A percentile compares a stretch with the other conserved stretches of the same genome.
These are phyloP conservation scores for Monosporascus ibericus DNA, from an alignment of 2,329 filamentous ascomycete species.

Conservation along the genomic window DNA sequence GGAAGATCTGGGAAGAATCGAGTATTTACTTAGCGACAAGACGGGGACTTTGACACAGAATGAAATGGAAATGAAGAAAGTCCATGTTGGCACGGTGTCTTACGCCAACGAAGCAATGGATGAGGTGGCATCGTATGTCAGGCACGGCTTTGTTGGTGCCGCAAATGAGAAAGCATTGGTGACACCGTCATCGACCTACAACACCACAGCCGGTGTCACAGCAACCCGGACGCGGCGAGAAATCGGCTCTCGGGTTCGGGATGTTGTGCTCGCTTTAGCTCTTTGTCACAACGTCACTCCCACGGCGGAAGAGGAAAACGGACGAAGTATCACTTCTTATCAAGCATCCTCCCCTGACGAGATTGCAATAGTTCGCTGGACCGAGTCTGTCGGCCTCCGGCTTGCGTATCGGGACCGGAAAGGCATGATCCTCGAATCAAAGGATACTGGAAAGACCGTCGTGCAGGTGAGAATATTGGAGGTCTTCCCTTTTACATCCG, in stretches of 20 bases:
- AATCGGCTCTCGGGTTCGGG: constrained; percentile 86
- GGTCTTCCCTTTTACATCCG: constrained; percentile 94
- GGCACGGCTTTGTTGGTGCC: constrained; percentile 64
- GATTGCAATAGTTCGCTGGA: constrained; percentile 96
- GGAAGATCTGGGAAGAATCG: constrained; percentile 89
- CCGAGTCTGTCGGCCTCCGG: constrained; percentile 82
- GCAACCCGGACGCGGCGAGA: constrained; percentile 84
- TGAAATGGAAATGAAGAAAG: constrained; percentile 98
- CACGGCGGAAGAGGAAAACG: constrained; percentile 76
- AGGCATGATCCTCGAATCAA: constrained; percentile 74
- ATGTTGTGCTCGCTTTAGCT: constrained; percentile 85
- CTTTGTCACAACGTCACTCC: constrained; percentile 97
- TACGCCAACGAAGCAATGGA: constrained; percentile 99
- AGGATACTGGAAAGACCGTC: constrained; percentile 64
- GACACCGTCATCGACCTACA: constrained; percentile 69
- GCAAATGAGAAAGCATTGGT: constrained; percentile 49
- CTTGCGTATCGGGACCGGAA: constrained; percentile 81
- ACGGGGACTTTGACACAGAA: constrained; percentile 98
- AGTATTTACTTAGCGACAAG: constrained; percentile 95
- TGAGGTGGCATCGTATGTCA: constrained; percentile 81
- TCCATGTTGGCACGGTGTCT: constrained; percentile 95
- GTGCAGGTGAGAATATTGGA: constrained; percentile 87
- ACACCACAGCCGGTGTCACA: constrained; percentile 51
- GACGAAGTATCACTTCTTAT: constrained; percentile 72
- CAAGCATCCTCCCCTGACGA: constrained; percentile 97